A percentile compares a stretch with the other conserved stretches of the same genome.
phyloP scores from a whole-genome alignment of 2,329 filamentous ascomycete species.

The Thermomyces lanuginosus region DNA sequence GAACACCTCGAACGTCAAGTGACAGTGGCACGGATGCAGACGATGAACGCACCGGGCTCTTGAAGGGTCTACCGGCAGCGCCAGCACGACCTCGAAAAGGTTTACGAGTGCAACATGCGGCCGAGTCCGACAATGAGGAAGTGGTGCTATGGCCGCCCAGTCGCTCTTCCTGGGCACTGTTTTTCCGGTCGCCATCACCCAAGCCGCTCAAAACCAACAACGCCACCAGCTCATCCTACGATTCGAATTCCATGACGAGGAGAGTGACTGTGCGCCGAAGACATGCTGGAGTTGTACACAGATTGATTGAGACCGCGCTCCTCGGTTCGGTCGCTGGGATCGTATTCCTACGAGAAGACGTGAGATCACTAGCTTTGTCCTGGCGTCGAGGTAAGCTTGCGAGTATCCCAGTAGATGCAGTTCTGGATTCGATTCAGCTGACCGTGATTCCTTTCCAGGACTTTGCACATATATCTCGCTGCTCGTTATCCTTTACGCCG shows the following conservation, averaged over 20 bases:
- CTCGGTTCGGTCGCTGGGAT: slow-evolving; percentile 36
- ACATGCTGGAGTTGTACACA: slow-evolving; percentile 28
- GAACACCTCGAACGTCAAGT: slow-evolving; percentile 48
- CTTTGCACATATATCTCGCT: slow-evolving; percentile 17
- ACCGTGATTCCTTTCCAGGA: slow-evolving; percentile 16
- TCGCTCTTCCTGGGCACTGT: slow-evolving; percentile 17
- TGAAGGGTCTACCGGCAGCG: slow-evolving; percentile 72
- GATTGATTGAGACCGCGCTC: slow-evolving; percentile 39
- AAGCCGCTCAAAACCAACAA: slow-evolving; percentile 16
- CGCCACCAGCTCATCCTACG: slow-evolving; percentile 11
- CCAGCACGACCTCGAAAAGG: slow-evolving; percentile 61
- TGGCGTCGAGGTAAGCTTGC: slow-evolving; percentile 23
- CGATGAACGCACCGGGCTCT: slow-evolving; percentile 61
- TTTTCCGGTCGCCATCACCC: slow-evolving; percentile 14
- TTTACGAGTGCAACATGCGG: slow-evolving; percentile 40
- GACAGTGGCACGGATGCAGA: slow-evolving; percentile 92
- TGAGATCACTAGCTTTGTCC: slow-evolving; percentile 16
- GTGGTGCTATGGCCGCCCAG: slow-evolving; percentile 15
- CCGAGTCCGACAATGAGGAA: slow-evolving; percentile 11
- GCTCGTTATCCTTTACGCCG: slow-evolving; percentile 17
- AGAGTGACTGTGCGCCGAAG: slow-evolving; percentile 15
- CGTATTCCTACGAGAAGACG: slow-evolving; percentile 19
- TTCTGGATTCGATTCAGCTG: slow-evolving; percentile 1
- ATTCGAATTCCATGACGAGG: not conserved
- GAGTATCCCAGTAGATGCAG: no score